Evolutionary conservation across 164 flowering plant species (phyloP), one percentile per base, ranked within the genome.

Genomic region (Umbellularia californica): DNA sequence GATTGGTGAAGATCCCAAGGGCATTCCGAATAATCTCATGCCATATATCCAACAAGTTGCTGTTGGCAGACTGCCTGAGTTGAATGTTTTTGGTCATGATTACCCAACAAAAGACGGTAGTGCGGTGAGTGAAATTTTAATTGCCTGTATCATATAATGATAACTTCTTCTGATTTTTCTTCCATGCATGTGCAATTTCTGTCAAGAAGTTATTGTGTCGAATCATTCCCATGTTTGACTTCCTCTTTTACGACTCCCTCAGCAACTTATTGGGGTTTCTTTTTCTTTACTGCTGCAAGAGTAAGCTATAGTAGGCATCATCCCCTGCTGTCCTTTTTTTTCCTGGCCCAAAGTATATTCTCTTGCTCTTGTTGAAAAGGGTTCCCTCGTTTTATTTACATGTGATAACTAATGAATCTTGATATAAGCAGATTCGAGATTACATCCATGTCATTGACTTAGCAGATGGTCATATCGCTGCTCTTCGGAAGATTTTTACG

Each of bases 41-140:
- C 99, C 99, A 68, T 95, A 89, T 76, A 89, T 95, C 66, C 93
- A 89, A 74, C 97, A 93, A 85, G 98, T 95, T 14, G 99, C 99
- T 24, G 98, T 95, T 76, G 97, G 96, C 27, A 86, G 97, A 84
- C 79, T 90, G 76, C 96, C 96, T 7, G 96, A 88, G 86, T 87
- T 93, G 60, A 93, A 90, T 81, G 96, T 95, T 2, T 95, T 87
- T 80, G 99, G 98, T 50, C 80, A 83, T 77, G 99, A 95, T 78
- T 95, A 95, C 82, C 97, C 97, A 55, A 93, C 99, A 7, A 77
- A 75, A 73, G 99, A 95, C 83, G 97, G 99, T 28, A 92, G 84
- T 70, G 99, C 96, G 83, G 98, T 94, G 88, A n/a, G 91, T 76
- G 20, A 69, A 41, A 7, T 19, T 15, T 58, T 75, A 6, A 14